phyloP scores from a whole-genome alignment of 106 monocot species.

The Allium sativum region DNA sequence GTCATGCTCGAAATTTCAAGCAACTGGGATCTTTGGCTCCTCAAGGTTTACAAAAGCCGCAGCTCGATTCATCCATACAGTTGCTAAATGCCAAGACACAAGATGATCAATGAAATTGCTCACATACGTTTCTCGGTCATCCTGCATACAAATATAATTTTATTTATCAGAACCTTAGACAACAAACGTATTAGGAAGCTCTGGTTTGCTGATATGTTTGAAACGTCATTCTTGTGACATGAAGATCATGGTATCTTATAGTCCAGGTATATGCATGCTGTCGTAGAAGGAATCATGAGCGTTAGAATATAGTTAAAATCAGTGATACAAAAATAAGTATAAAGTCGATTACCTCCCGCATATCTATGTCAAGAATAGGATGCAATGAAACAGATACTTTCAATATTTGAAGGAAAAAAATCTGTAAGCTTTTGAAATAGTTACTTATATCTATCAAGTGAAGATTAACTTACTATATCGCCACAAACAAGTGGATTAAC shows the following conservation, averaged over 20 bases:
- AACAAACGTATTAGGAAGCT: too few species aligned
- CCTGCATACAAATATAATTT: constrained; percentile 23
- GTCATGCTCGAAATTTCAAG: constrained; percentile 7
- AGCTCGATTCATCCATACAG: constrained; percentile 57
- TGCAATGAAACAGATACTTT: constrained; percentile 22
- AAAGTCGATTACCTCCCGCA: constrained; percentile 83
- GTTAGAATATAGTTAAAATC: neutral
- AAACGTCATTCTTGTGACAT: too few species aligned
- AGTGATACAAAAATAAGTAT: neutral
- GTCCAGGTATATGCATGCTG: constrained; percentile 97
- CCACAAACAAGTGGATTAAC: constrained; percentile 69
- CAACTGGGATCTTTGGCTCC: constrained; percentile 87
- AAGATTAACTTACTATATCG: constrained; percentile 64
- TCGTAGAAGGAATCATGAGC: constrained; percentile 10
- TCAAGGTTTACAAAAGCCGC: constrained; percentile 94
- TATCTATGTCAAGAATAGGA: constrained; percentile 77
- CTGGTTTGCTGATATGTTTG: too few species aligned
- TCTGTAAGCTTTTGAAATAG: neutral
- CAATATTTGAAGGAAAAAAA: constrained; percentile 5
- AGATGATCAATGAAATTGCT: constrained; percentile 73
- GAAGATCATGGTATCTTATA: constrained; percentile 52
- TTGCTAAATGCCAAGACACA: constrained; percentile 81
- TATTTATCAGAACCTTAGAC: too few species aligned
- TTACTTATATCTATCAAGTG: neutral
- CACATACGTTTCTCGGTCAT: constrained; percentile 60